Evolutionary conservation across 1,284 basidiomycete genomes (phyloP).

Genomic region (Leccinum subrobustum): DNA sequence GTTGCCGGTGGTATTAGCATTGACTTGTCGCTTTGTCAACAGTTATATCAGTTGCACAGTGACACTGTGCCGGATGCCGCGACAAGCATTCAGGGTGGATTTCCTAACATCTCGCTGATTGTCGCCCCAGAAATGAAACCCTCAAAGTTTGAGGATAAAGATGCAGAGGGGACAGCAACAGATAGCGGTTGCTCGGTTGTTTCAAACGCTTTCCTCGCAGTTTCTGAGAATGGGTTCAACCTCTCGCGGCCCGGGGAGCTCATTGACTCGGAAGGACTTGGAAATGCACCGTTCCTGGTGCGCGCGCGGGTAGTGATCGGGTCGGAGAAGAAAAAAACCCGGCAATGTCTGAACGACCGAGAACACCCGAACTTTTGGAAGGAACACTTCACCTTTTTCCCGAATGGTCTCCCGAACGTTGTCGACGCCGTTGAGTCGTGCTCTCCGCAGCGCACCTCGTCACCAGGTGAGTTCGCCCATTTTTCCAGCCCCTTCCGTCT

Average conservation of each 20-base stretch:
- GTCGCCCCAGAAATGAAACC: conserved; percentile 19
- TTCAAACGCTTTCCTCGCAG: conserved; percentile 47
- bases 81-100: neutral
- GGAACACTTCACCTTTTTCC: conserved; percentile 14
- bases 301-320: conserved; percentile 12
- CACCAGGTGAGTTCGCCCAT: conserved; percentile 44
- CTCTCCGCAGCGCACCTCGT: conserved; percentile 57
- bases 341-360: conserved; percentile 28
- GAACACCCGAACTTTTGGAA: conserved; percentile 31
- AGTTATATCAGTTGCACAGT: conserved; percentile 23
- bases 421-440: conserved; percentile 56
- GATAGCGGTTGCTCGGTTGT: conserved; percentile 21
- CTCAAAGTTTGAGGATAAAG: neutral
- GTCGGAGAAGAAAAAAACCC: conserved; percentile 22
- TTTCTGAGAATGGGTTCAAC: conserved; percentile 60
- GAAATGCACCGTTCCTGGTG: conserved; percentile 41
- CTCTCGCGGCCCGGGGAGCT: conserved; percentile 22
- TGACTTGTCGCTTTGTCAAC: neutral
- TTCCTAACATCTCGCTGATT: conserved; percentile 20
- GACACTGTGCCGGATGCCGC: neutral
- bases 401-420: conserved; percentile 66
- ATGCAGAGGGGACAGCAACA: conserved; percentile 1
- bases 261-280: conserved; percentile 28
- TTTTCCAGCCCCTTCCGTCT: neutral
- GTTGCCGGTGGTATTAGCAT: neutral